phyloP scores from a whole-genome alignment of 192 early-diverging fungal species.

The Gonapodya prolifera region DNA sequence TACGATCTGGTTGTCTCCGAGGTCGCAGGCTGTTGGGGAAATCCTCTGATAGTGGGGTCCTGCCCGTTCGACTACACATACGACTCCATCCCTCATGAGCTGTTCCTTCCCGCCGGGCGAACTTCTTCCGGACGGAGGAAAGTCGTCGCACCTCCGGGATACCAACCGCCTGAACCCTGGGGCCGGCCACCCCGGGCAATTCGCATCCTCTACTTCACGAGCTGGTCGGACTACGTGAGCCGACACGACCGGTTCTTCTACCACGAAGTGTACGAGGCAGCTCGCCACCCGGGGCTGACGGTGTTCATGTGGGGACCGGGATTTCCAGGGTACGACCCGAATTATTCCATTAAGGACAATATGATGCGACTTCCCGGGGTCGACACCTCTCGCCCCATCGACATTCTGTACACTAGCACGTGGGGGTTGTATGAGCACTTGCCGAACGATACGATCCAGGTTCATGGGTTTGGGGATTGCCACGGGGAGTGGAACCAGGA shows the following conservation, averaged over 20 bases:
- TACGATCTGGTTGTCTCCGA: no score
- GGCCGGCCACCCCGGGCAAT: not conserved
- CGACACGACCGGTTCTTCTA: not conserved
- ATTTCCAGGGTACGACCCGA: not conserved
- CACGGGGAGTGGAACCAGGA: not conserved
- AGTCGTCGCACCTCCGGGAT: not conserved
- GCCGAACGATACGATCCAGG: not conserved
- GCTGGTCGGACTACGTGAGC: not conserved
- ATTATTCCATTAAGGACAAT: not conserved
- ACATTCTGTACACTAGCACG: not conserved
- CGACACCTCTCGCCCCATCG: not conserved
- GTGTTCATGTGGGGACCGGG: not conserved
- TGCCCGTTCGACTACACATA: not conserved
- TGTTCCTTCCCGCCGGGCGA: not conserved
- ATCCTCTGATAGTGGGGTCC: not conserved
- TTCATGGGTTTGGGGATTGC: not conserved
- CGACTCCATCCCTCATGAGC: not conserved
- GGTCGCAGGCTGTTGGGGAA: not conserved
- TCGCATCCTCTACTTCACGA: not conserved
- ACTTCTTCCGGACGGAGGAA: not conserved
- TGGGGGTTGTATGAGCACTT: not conserved
- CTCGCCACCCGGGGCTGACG: not conserved
- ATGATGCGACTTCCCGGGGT: not conserved
- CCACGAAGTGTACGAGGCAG: not conserved
- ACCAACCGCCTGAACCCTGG: not conserved